Base-by-base conservation (phyloP, 1,139 yeast genomes). In the Wickerhamiella pararugosa region DNA sequence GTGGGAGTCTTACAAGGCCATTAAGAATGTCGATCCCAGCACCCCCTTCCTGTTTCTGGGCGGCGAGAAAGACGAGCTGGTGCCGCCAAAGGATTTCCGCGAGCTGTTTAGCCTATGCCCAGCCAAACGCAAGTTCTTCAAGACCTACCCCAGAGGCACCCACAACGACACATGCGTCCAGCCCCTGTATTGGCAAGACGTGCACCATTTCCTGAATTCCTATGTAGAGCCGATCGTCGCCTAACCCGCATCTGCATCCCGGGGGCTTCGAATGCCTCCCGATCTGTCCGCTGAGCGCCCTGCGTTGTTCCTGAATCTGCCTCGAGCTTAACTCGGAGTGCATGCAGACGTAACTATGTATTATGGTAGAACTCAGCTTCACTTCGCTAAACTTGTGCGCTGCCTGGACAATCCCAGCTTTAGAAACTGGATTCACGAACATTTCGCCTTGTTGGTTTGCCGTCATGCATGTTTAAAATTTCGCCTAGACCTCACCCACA, bases 31-130 rank as follows among this genome's bases (percentile, higher is more conserved):
- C 25, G 73, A 78, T 5, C 51, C 67, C 0, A 57, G 65, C 6
- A 65, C 80, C 5, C 93, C 94, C 0, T 68, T 78, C 31, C 65
- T 87, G 40, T 73, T 87, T 52, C 58, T 87, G 39, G 73, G 81
- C 51, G 96, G 94, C 0, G 62, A 71, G 27, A 64, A 67, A 35
- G 98, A 90, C 62, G 98, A 90, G 60, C 76, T 90, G 30, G 95
- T 90, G 1, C 97, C 97, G 1, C 94, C 95, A 0, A 51, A 52
- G 1, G 97, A 90, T 54, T 83, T 87, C 90, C 70, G 70, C 44
- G 57, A 55, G 37, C 67, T 90, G 32, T 78, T 58, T 56, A 70
- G 70, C 34, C 43, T 52, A 36, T 50, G 58, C 37, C 49, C 52
- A 5, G 47, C 58, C 6, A 37, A 36, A 5, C 34, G 34, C 30